These are phyloP conservation scores for Talaromyces sp. DNA, from an alignment of 2,329 filamentous ascomycete species.

Conservation along the genomic window DNA sequence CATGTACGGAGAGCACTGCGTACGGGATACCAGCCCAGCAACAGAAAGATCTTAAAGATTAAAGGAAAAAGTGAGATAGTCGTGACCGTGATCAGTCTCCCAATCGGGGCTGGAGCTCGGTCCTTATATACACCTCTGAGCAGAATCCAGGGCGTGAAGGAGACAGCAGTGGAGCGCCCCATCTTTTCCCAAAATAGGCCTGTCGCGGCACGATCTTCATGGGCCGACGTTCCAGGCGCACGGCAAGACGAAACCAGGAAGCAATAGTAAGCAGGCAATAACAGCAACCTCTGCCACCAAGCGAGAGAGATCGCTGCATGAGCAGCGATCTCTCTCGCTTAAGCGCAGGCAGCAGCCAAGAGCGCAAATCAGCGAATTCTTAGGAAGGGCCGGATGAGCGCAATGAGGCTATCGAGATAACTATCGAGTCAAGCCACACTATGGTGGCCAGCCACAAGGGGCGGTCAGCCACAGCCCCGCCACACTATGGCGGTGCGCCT, in stretches of 20 bases:
- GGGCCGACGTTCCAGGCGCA: neutral
- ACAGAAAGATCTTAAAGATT: neutral
- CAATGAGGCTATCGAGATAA: constrained; percentile 12
- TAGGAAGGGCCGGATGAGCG: neutral
- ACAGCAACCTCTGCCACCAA: too few relatives aligned
- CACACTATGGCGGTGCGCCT: constrained; percentile 11
- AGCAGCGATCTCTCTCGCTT: neutral
- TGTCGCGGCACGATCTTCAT: neutral
- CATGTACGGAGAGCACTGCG: neutral
- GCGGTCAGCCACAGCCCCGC: constrained; percentile 9
- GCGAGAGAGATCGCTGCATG: neutral
- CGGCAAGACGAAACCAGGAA: neutral
- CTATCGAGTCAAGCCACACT: constrained; percentile 13
- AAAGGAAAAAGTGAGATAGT: neutral
- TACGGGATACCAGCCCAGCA: neutral
- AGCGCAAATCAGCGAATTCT: neutral
- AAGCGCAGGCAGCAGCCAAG: neutral
- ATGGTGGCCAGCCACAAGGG: constrained; percentile 11
- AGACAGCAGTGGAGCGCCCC: neutral
- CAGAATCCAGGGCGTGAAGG: neutral
- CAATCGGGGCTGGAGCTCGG: neutral
- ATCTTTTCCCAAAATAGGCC: neutral
- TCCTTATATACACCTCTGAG: constrained; percentile 9
- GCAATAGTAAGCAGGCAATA: neutral
- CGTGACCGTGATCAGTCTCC: neutral